These are phyloP conservation scores for Candida sojae DNA, from an alignment of 1,139 yeast species.

Conservation along the genomic window DNA sequence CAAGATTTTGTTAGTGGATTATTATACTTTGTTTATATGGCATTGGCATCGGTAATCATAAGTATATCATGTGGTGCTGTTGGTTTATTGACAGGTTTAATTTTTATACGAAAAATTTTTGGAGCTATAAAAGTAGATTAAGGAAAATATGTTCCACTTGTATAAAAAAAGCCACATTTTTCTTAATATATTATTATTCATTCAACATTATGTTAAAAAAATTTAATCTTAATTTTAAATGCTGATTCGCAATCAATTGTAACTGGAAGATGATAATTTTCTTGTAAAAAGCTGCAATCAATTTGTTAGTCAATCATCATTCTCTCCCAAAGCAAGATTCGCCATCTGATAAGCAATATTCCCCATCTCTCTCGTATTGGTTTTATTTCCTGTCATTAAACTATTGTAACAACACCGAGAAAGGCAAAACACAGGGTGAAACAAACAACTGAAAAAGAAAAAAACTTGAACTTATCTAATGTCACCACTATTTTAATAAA, in stretches of 20 bases:
- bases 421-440: no score
- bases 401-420: no score
- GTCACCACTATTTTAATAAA: not conserved
- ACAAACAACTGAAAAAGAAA: not conserved
- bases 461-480: not conserved
- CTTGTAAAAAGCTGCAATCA: no score
- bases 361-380: no score
- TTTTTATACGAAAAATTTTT: slow-evolving; percentile 60
- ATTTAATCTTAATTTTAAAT: not conserved
- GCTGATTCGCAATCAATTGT: no score
- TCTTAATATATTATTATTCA: not conserved
- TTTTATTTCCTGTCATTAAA: no score
- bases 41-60: slow-evolving; percentile 60
- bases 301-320: no score
- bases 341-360: no score
- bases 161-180: no score
- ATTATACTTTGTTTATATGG: slow-evolving; percentile 72
- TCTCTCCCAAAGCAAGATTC: no score
- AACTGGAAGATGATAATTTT: no score
- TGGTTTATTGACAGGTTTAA: slow-evolving; percentile 64
- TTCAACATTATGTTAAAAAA: not conserved
- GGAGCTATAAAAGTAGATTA: slow-evolving; percentile 61
- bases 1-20: slow-evolving; percentile 70
- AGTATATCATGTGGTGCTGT: slow-evolving; percentile 78
- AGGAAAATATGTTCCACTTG: not conserved